Percentiles rank a stretch among this genome's conserved stretches.
Conservation (phyloP, 352 stramenopile genomes). For the Phytophthora pluvialis region DNA sequence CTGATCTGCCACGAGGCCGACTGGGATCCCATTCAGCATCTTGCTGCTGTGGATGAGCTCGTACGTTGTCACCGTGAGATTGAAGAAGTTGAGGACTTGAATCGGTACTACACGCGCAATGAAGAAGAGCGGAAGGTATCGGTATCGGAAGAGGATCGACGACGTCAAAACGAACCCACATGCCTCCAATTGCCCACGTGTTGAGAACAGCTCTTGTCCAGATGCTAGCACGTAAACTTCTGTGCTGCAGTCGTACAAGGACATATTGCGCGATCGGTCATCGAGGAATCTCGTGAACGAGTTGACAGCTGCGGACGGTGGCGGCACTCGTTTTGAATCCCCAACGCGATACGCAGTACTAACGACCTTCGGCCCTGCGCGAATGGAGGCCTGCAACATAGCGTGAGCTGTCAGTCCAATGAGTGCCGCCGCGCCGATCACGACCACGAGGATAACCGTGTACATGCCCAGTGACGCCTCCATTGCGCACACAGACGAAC, state of each 20-base stretch:
- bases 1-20: conserved; percentile 35
- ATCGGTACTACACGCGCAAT: conserved; percentile 30
- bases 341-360: not conserved
- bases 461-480: conserved; percentile 33
- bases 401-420: conserved; percentile 23
- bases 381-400: conserved; percentile 21
- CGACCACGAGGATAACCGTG: conserved; percentile 24
- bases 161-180: conserved; percentile 40
- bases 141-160: conserved; percentile 43
- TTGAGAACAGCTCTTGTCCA: conserved; percentile 22
- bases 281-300: conserved; percentile 49
- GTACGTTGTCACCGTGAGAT: conserved; percentile 43
- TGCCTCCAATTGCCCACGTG: conserved; percentile 35
- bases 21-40: conserved; percentile 19
- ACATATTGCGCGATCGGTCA: conserved; percentile 32
- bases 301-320: conserved; percentile 17
- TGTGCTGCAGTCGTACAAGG: conserved; percentile 40
- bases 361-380: conserved; percentile 4
- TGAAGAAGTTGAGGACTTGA: conserved; percentile 40
- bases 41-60: conserved; percentile 27
- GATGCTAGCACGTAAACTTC: conserved; percentile 31
- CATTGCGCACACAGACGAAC: conserved; percentile 38
- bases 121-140: conserved; percentile 37
- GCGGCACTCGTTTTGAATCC: not conserved
- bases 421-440: conserved; percentile 15